Percentiles rank a stretch among this genome's conserved stretches.
phyloP scores from a whole-genome alignment of 306 rosid genomes.

The Amphicarpaea edgeworthii region DNA sequence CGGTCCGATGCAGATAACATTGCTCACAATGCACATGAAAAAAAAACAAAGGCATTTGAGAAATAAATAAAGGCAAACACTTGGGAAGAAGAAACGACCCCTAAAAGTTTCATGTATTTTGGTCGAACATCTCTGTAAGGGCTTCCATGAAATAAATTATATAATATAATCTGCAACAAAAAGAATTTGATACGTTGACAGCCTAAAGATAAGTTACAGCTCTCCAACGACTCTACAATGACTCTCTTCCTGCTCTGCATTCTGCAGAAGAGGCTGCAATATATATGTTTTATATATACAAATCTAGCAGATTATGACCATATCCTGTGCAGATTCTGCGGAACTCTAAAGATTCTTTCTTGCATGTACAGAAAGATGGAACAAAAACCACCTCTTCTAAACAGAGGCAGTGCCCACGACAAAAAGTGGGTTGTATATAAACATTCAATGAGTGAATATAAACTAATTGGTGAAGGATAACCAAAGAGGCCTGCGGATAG shows the following conservation, averaged over 20 bases:
- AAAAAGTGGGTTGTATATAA: slow-evolving; percentile 58
- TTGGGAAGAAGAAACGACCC: slow-evolving; percentile 39
- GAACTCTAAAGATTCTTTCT: slow-evolving; percentile 49
- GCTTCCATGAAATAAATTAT: slow-evolving; percentile 61
- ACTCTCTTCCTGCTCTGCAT: slow-evolving; percentile 75
- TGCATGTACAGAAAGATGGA: slow-evolving; percentile 54
- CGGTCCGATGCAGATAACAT: too few species aligned
- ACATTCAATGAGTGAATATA: slow-evolving; percentile 31
- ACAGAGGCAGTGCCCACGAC: slow-evolving; percentile 57
- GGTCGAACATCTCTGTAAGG: slow-evolving; percentile 53
- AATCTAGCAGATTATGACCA: slow-evolving; percentile 54
- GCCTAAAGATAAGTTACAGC: slow-evolving; percentile 66
- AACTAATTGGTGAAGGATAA: slow-evolving; percentile 7
- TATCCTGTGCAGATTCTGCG: slow-evolving; percentile 51
- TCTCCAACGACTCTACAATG: slow-evolving; percentile 76
- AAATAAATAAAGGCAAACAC: neutral
- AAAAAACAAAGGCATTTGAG: slow-evolving; percentile 9
- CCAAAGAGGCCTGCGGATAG: slow-evolving; percentile 17
- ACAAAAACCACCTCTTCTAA: slow-evolving; percentile 43
- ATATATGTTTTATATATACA: slow-evolving; percentile 63
- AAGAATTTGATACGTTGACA: slow-evolving; percentile 54
- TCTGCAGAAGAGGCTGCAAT: slow-evolving; percentile 70
- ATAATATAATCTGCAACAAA: slow-evolving; percentile 48
- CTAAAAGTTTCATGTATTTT: slow-evolving; percentile 13
- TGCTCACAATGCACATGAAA: neutral